Evolutionary conservation across 2,329 filamentous ascomycete species (phyloP), one percentile per base, ranked within the genome.

Genomic region (Ilyonectria robusta): DNA sequence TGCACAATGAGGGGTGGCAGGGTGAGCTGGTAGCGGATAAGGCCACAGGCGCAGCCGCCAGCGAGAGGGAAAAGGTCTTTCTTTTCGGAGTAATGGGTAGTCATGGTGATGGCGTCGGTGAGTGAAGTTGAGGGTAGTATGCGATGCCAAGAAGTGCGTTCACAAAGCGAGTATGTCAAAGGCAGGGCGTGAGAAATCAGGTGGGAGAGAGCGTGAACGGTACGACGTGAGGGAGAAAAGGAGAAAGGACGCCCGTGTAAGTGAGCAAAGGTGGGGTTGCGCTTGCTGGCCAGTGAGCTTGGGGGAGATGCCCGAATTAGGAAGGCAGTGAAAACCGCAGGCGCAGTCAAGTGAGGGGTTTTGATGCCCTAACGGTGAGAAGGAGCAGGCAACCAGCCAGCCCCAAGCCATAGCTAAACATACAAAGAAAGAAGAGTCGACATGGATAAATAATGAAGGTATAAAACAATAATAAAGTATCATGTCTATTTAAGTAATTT

Each of bases 21-120:
- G 72, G 89, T 88, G 35, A 89, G 84, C 13, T 90, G 81, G 78
- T 93, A 92, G 77, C 91, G 92, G 70, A 92, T 84, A 74, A 92
- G 89, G 15, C 90, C 90, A 78, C 91, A 93, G 59, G 88, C 87
- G 78, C 93, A 93, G 65, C 89, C 90, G 63, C 81, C 80, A 35
- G 76, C 63, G 67, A 82, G 72, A 67, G 78, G 77, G 65, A 78
- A 73, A 59, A 75, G 66, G 58, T 72, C 56, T 48, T 70, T 62
- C 21, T 68, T 73, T 48, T 75, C 55, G 11, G 73, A 71, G 73
- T 76, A 77, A 64, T 76, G 74, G 55, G 70, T 19, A 26, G 75
- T 68, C 68, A 66, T 73, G 35, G 17, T 63, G 64, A n/a, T 58
- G 47, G 54, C 31, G 62, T 42, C 6, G n/a, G 53, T 64, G 42